Evolutionary conservation across 495 filamentous ascomycete species (phyloP).

Genomic region (Opeltia flavorubescens): DNA sequence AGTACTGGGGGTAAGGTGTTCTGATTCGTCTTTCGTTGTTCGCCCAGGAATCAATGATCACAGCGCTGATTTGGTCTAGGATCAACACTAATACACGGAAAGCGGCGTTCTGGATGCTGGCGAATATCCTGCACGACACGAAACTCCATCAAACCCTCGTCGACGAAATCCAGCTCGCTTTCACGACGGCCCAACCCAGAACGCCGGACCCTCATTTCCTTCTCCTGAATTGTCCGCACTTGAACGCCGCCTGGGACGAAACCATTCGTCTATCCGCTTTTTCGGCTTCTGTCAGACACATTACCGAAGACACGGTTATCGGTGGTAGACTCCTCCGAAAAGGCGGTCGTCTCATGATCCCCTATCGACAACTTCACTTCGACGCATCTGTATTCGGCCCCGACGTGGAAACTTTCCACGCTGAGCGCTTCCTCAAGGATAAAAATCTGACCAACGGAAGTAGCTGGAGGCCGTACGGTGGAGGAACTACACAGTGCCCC

Average conservation of each 20-base stretch:
- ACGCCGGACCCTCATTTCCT: not conserved
- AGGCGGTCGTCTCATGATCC: conserved; percentile 19
- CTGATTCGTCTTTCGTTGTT: not conserved
- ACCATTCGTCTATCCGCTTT: conserved; percentile 8
- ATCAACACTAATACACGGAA: conserved; percentile 21
- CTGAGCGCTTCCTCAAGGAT: conserved; percentile 17
- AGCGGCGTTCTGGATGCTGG: conserved; percentile 18
- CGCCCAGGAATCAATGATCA: not conserved
- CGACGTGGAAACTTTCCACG: conserved; percentile 5
- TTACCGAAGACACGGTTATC: conserved; percentile 13
- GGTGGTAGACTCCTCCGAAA: conserved; percentile 13
- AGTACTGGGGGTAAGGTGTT: conserved; percentile 8
- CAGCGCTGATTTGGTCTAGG: not conserved
- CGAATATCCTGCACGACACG: conserved; percentile 12
- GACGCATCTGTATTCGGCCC: conserved; percentile 15
- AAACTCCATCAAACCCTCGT: conserved; percentile 6
- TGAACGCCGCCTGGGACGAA: conserved; percentile 14
- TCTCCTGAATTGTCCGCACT: conserved; percentile 8
- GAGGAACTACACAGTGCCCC: conserved; percentile 19
- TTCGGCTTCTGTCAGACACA: conserved; percentile 13
- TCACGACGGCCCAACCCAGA: not conserved
- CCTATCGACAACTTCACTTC: conserved; percentile 21
- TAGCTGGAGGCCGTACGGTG: conserved; percentile 20
- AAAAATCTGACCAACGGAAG: conserved; percentile 4
- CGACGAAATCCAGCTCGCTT: conserved; percentile 10